phyloP scores from a whole-genome alignment of 2,329 filamentous ascomycete genomes.

The Claviceps sp. region DNA sequence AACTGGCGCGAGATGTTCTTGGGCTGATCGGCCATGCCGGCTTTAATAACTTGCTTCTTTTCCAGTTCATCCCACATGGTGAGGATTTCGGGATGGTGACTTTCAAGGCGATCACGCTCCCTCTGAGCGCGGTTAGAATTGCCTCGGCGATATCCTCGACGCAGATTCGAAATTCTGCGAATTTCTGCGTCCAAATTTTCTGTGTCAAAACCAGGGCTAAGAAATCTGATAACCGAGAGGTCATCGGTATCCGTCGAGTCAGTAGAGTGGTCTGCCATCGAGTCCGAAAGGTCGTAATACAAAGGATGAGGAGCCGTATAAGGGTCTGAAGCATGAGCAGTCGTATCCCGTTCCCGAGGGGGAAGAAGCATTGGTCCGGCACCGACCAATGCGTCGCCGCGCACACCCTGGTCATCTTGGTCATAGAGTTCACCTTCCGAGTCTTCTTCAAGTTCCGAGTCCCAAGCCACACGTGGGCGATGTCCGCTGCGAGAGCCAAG shows the following conservation, averaged over 20 bases:
- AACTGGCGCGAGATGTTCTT: constrained; percentile 65
- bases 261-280: too few species aligned
- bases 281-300: too few species aligned
- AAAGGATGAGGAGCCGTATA: too few species aligned
- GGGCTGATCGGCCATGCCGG: constrained; percentile 37
- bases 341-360: too few species aligned
- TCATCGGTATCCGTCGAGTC: too few species aligned
- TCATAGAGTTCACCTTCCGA: too few species aligned
- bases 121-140: constrained; percentile 17
- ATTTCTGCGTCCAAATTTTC: constrained; percentile 2
- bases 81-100: constrained; percentile 61
- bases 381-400: neutral
- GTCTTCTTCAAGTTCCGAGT: constrained; percentile 2
- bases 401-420: too few species aligned
- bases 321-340: too few species aligned
- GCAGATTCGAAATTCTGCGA: constrained; percentile 12
- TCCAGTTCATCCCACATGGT: constrained; percentile 78
- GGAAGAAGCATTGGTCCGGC: too few species aligned
- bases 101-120: constrained; percentile 56
- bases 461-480: neutral
- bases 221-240: too few species aligned
- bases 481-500: neutral
- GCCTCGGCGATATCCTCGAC: constrained; percentile 21
- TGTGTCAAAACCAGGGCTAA: neutral
- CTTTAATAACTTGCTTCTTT: constrained; percentile 51